Conservation (phyloP, 2,329 filamentous ascomycete genomes). For the Cladobotryum mycophilum region DNA sequence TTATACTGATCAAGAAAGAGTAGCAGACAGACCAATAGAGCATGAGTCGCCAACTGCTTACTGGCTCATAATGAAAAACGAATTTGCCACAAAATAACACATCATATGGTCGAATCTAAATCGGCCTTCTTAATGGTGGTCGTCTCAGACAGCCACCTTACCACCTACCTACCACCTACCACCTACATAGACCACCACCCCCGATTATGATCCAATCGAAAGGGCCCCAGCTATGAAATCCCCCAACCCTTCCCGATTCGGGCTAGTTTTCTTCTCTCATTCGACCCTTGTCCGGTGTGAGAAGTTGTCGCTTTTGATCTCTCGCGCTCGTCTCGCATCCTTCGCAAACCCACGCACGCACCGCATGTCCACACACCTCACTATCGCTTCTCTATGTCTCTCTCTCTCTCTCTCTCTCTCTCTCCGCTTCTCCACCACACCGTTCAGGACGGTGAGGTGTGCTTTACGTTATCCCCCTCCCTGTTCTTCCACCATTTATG, state of each 20-base stretch:
- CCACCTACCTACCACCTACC: no score
- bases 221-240: not conserved
- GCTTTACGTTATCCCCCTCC: not conserved
- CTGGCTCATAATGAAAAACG: not conserved
- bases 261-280: conserved; percentile 11
- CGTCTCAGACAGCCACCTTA: not conserved
- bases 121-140: not conserved
- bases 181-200: not conserved
- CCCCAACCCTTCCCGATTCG: not conserved
- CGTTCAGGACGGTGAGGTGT: not conserved
- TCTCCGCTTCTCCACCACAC: not conserved
- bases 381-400: no score
- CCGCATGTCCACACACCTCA: no score
- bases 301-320: not conserved
- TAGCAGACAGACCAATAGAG: no score
- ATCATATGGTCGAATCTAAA: not conserved
- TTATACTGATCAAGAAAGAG: no score
- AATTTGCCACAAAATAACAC: not conserved
- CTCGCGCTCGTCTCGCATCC: no score
- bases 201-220: not conserved
- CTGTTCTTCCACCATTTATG: no score
- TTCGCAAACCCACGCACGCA: no score
- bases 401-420: no score
- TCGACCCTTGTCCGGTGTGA: not conserved
- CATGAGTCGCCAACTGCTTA: no score